Evolutionary conservation across 208 protist species (phyloP).

Genomic region (Leishmania guyanensis): DNA sequence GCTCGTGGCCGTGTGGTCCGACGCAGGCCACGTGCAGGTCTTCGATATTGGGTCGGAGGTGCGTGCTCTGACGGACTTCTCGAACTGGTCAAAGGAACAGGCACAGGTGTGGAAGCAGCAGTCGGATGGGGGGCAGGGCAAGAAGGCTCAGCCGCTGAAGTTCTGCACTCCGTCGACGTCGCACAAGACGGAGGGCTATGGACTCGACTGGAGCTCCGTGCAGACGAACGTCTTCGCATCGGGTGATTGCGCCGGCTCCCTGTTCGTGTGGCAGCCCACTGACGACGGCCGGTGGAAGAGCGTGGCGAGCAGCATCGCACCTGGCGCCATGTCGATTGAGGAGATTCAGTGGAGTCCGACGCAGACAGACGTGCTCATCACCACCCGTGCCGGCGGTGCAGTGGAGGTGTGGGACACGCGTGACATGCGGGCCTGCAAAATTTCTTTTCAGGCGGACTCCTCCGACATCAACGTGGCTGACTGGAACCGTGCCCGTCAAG

Average conservation of each 20-base stretch:
- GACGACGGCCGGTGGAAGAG: slow-evolving; percentile 78
- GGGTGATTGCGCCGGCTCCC: slow-evolving; percentile 93
- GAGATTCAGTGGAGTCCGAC: slow-evolving; percentile 97
- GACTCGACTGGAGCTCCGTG: slow-evolving; percentile 95
- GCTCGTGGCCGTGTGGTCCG: slow-evolving; percentile 95
- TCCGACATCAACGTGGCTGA: slow-evolving; percentile 98
- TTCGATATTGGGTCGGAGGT: slow-evolving; percentile 90
- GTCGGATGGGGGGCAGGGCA: slow-evolving; percentile 5
- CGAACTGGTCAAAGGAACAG: slow-evolving; percentile 85
- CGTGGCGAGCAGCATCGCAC: slow-evolving; percentile 62
- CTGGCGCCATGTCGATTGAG: slow-evolving; percentile 87
- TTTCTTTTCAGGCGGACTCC: slow-evolving; percentile 78
- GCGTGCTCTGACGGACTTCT: slow-evolving; percentile 74
- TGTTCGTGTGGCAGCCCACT: slow-evolving; percentile 90
- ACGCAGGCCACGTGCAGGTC: slow-evolving; percentile 94
- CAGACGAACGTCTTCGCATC: slow-evolving; percentile 74
- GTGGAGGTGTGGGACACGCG: slow-evolving; percentile 93
- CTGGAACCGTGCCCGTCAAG: slow-evolving; percentile 93
- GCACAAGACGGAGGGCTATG: slow-evolving; percentile 96
- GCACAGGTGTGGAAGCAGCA: slow-evolving; percentile 51
- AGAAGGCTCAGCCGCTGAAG: slow-evolving; percentile 43
- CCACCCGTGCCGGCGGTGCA: slow-evolving; percentile 71
- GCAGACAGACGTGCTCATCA: slow-evolving; percentile 91
- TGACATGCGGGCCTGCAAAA: slow-evolving; percentile 78
- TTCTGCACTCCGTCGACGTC: slow-evolving; percentile 81